Evolutionary conservation across 1,139 yeast species (phyloP), one percentile per base, ranked within the genome.

Genomic region (Kurtzmaniella quercitrusa): DNA sequence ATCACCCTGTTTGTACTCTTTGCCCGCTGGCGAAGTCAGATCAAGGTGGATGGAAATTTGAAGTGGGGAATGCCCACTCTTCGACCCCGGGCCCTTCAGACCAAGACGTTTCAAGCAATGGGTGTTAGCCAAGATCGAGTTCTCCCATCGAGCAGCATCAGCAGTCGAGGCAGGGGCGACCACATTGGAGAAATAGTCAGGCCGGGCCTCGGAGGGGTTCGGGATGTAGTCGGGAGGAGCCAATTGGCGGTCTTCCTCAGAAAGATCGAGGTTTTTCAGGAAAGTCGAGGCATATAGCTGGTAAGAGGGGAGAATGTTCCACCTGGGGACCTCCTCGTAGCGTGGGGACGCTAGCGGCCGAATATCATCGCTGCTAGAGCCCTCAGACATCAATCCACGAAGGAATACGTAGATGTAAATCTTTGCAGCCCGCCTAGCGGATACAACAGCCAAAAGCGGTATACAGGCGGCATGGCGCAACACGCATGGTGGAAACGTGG

Each of bases 1-100:
- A 52, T 80, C 85, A 17, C 83, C 82, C 9, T 79, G 76, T 11
- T 73, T 73, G 50, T 70, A 79, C 51, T 77, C 82, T 3, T 52
- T 37, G 2, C 51, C 25, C 2, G 44, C 46, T 9, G 60, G 60
- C 5, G 56, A 54, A 7, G 42, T 37, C n/a, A 45, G 39, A 2
- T 64, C 59, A 25, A 59, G 38, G 5, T 46, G 47, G 37, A 61
- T 51, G 12, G 48, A 46, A n/a, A 62, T 48, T 29, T 51, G 48
- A n/a, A 47, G 31, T 10, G 29, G 37, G 11, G 44, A 37, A 3
- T 39, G 21, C 3, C 7, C 15, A 10, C 8, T 8, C 5, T 19
- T 19, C 3, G 15, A n/a, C 9, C 17, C 24, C 4, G 23, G 14
- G 10, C 16, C 6, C 16, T 27, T 25, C 19, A 50, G 55, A 12